Evolutionary conservation across 345 rosid species (phyloP), one percentile per base, ranked within the genome.

Genomic region (Noccaea bulbosa): DNA sequence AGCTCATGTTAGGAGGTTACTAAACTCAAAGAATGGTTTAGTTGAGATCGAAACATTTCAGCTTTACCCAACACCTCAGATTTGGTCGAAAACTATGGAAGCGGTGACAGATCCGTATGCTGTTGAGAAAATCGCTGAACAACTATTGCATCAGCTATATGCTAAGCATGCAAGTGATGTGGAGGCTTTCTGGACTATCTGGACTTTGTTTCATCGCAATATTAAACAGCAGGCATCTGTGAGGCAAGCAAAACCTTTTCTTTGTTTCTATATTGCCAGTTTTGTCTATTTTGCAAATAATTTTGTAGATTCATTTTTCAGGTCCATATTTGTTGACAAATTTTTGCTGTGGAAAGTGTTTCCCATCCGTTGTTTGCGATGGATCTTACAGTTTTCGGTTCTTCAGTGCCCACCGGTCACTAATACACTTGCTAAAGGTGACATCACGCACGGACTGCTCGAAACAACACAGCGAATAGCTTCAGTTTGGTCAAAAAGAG

Each of bases 291-390:
- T 44, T 67, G 69, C 35, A 16, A 52, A 38, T 62, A 53, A 60
- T 27, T 35, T n/a, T 69, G 20, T 65, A 20, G 20, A 22, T 78
- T 71, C 48, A 40, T 58, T 58, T 78, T 61, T 38, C 86, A 94
- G 99, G 86, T 80, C 88, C 62, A 66, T 94, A 82, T 86, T 91
- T 79, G 73, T 85, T 70, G 93, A 94, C 75, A 94, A 88, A 62
- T 91, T 94, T 81, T 79, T 91, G 74, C 87, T 91, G 3, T 94
- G 99, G 99, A 91, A 94, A 83, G 88, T 94, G 61, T 88, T 89
- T 77, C 96, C 99, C 67, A 53, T 89, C 41, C 71, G 85, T 74
- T 94, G 97, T 83, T 86, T 91, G 65, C 83, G 84, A 74, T 91
- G 97, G 99, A 86, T 91, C 59, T 81, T 94, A 70, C 97, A 94